Conservation (phyloP, 2,329 filamentous ascomycete species). For the Hymenoscyphus repandus region DNA sequence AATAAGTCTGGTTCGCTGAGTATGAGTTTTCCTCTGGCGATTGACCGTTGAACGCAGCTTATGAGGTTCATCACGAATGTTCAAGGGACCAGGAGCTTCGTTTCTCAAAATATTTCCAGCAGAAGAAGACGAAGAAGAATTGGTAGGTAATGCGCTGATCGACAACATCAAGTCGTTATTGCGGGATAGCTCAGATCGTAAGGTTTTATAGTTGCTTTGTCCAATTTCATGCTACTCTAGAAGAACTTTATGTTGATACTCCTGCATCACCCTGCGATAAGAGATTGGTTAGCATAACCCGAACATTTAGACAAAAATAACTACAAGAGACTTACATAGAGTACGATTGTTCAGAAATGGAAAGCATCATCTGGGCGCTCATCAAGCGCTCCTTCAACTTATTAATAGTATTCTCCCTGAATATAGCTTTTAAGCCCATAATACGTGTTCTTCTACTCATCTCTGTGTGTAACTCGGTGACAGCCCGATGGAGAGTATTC, state of each 20-base stretch:
- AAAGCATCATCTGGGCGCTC: not conserved
- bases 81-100: not conserved
- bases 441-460: too few species aligned
- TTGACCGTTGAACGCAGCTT: not conserved
- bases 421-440: too few species aligned
- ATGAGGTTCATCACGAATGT: not conserved
- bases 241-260: not conserved
- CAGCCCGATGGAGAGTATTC: too few species aligned
- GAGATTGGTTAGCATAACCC: not conserved
- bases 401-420: too few species aligned
- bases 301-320: not conserved
- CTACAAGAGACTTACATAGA: not conserved
- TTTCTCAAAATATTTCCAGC: too few species aligned
- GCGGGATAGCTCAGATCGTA: too few species aligned
- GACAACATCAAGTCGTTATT: not conserved
- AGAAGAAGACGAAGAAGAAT: not conserved
- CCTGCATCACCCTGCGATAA: not conserved
- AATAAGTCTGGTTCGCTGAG: not conserved
- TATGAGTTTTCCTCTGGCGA: not conserved
- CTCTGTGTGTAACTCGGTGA: too few species aligned
- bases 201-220: not conserved
- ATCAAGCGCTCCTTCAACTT: constrained; percentile 3
- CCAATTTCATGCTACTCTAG: not conserved
- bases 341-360: not conserved
- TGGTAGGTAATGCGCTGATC: not conserved